Evolutionary conservation across 345 rosid genomes (phyloP).

Genomic region (Ceriops decandra): DNA sequence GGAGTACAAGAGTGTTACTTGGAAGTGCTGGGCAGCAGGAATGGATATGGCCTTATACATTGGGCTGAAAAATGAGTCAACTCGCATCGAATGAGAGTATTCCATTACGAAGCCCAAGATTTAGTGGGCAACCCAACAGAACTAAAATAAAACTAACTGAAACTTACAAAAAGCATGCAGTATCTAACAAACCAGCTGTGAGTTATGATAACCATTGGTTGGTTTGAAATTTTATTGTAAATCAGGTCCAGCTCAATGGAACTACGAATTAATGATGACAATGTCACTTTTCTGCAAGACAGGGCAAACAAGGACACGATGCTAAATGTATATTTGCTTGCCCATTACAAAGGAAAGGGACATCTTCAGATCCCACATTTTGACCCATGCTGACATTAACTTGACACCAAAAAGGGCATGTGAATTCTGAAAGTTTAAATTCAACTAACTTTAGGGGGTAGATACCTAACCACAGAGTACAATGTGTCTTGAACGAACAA

Average conservation of each 20-base stretch:
- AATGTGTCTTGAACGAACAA: conserved; percentile 21
- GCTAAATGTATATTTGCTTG: neutral
- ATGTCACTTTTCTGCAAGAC: neutral
- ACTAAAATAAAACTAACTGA: too few relatives aligned
- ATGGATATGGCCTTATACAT: too few relatives aligned
- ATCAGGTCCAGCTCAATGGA: neutral
- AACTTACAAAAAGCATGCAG: too few relatives aligned
- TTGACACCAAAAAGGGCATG: conserved; percentile 4
- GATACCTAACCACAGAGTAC: conserved; percentile 10
- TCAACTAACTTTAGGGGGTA: neutral
- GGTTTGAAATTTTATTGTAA: too few relatives aligned
- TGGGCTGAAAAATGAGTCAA: too few relatives aligned
- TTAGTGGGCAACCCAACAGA: too few relatives aligned
- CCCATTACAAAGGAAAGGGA: neutral
- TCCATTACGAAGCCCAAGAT: too few relatives aligned
- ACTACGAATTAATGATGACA: neutral
- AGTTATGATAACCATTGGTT: too few relatives aligned
- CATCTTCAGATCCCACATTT: neutral
- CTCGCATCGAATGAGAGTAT: too few relatives aligned
- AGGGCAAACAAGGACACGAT: neutral
- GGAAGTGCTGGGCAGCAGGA: too few relatives aligned
- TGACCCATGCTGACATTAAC: neutral
- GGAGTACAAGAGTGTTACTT: too few relatives aligned
- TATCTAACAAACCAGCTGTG: too few relatives aligned
- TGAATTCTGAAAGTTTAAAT: neutral